Evolutionary conservation across 345 rosid species (phyloP).

Genomic region (Mallotus nudiflorus): DNA sequence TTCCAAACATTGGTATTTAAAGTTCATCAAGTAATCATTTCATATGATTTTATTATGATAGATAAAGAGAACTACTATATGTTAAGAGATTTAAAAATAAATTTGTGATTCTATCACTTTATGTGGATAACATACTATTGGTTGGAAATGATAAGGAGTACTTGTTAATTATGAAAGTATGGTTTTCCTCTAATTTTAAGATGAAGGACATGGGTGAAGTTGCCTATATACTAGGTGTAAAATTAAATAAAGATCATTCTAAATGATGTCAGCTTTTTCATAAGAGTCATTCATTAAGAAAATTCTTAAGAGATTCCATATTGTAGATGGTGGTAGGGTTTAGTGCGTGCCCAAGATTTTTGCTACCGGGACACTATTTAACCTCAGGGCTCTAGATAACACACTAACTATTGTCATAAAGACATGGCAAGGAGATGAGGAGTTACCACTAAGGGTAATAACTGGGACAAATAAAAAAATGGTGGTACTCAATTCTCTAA

Average conservation of each 20-base stretch:
- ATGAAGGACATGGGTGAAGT: not conserved
- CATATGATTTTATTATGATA: not conserved
- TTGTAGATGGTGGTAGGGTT: too few species aligned
- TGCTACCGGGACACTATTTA: too few species aligned
- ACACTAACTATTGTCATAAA: too few species aligned
- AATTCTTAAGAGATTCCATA: not conserved
- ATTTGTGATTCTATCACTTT: not conserved
- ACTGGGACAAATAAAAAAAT: too few species aligned
- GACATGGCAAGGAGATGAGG: too few species aligned
- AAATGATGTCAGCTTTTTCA: not conserved
- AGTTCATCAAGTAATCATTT: not conserved
- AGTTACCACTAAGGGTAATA: too few species aligned
- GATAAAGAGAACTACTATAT: not conserved
- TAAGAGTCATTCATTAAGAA: conserved; percentile 8
- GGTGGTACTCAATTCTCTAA: too few species aligned
- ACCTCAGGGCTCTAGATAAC: too few species aligned
- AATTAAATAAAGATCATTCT: not conserved
- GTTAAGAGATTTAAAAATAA: not conserved
- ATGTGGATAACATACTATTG: not conserved
- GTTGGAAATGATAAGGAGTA: not conserved
- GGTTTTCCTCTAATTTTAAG: not conserved
- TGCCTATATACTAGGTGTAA: not conserved
- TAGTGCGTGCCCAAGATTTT: too few species aligned
- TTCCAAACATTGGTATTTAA: not conserved
- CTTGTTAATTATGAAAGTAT: not conserved